A percentile compares a stretch with the other conserved stretches of the same genome.
Conservation (phyloP, 805 yeast species). For the Peterozyma toletana region DNA sequence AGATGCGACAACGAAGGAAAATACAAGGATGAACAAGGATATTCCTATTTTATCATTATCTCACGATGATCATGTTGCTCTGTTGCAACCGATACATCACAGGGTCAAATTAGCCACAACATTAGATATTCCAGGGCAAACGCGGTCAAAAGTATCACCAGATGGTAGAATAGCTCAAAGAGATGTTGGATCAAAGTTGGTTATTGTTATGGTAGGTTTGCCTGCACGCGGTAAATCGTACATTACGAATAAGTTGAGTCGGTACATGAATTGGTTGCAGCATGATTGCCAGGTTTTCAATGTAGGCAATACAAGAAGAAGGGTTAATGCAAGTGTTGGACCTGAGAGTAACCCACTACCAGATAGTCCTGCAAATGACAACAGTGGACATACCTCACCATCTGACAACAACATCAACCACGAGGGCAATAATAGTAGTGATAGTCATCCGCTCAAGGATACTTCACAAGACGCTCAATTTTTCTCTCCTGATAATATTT, state of each 20-base stretch:
- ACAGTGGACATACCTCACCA: conserved; percentile 13
- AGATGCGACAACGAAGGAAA: conserved; percentile 7
- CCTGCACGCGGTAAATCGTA: conserved; percentile 96
- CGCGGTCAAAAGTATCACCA: conserved; percentile 72
- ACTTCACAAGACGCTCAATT: conserved; percentile 70
- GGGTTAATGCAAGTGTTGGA: conserved; percentile 56
- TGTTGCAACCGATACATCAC: conserved; percentile 1
- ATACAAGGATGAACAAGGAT: conserved; percentile 23
- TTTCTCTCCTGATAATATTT: conserved; percentile 72
- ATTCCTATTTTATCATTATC: conserved; percentile 12
- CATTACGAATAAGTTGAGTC: conserved; percentile 81
- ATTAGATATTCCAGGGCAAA: conserved; percentile 87
- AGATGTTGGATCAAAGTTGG: conserved; percentile 78
- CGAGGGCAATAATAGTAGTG: too few species aligned
- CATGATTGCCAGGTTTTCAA: conserved; percentile 87
- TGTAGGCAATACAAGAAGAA: conserved; percentile 91
- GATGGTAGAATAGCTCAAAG: conserved; percentile 57
- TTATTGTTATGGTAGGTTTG: conserved; percentile 92
- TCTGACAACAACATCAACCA: conserved; percentile 6
- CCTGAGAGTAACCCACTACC: conserved; percentile 64
- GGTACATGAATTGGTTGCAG: conserved; percentile 91
- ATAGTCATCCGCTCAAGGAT: neutral
- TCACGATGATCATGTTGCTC: neutral
- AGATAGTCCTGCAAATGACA: conserved; percentile 22
- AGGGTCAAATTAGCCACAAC: conserved; percentile 41